A percentile compares a stretch with the other conserved stretches of the same genome.
phyloP scores from a whole-genome alignment of 108 stramenopile species.

The Fistulifera solaris region DNA sequence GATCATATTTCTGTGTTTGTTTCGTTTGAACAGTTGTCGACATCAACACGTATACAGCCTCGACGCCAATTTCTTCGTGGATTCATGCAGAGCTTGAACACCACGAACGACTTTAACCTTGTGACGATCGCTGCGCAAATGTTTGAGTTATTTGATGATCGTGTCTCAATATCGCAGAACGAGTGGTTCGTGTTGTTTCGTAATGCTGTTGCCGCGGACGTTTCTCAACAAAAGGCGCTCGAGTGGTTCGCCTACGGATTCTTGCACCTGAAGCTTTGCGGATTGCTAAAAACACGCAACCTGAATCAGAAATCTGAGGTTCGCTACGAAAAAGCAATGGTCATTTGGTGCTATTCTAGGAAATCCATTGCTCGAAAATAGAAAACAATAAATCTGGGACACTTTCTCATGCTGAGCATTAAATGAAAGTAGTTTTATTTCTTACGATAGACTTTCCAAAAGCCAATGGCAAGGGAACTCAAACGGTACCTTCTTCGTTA shows the following conservation, averaged over 20 bases:
- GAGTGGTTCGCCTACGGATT: neutral
- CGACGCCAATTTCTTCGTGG: neutral
- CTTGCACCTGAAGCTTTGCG: neutral
- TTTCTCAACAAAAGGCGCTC: neutral
- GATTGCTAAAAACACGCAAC: neutral
- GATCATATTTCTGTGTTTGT: neutral
- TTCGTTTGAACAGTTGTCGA: neutral
- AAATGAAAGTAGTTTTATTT: neutral
- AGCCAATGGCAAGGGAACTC: neutral
- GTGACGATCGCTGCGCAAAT: neutral
- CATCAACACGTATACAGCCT: neutral
- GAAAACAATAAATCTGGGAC: neutral
- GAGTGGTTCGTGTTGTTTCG: slow-evolving; percentile 1
- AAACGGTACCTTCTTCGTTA: neutral
- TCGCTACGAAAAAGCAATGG: neutral
- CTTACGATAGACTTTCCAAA: neutral
- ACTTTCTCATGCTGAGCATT: neutral
- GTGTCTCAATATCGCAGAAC: neutral
- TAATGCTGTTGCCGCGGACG: neutral
- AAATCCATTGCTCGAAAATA: neutral
- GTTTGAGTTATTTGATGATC: neutral
- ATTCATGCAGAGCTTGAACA: neutral
- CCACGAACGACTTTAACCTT: neutral
- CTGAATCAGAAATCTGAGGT: neutral
- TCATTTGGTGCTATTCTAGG: neutral